These are phyloP conservation scores for Podospora conica DNA, from an alignment of 495 filamentous ascomycete species.

Conservation along the genomic window DNA sequence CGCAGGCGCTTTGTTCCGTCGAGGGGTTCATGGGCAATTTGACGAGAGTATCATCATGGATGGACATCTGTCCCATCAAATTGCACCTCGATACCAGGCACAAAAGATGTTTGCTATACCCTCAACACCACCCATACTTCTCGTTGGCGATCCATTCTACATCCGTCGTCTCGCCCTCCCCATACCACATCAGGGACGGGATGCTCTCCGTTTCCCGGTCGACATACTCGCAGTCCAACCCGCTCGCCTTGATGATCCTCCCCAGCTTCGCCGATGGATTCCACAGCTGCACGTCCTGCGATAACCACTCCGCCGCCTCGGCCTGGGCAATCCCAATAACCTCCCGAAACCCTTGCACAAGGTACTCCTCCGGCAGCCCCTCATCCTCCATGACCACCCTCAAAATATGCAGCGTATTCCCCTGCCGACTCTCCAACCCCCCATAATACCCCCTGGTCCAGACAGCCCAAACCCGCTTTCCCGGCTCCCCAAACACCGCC, in stretches of 20 bases:
- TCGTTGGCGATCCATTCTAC: slow-evolving; percentile 87
- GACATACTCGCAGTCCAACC: slow-evolving; percentile 36
- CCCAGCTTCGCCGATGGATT: slow-evolving; percentile 38
- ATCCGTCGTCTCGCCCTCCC: slow-evolving; percentile 38
- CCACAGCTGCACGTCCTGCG: slow-evolving; percentile 45
- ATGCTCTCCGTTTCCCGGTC: slow-evolving; percentile 47
- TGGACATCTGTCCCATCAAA: neutral
- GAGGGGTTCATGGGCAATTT: too few species aligned
- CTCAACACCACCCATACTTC: slow-evolving; percentile 87
- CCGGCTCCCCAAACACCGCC: slow-evolving; percentile 48
- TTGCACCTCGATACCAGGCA: neutral
- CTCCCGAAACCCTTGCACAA: slow-evolving; percentile 53
- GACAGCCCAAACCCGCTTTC: slow-evolving; percentile 63
- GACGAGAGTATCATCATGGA: too few species aligned
- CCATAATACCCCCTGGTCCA: slow-evolving; percentile 72
- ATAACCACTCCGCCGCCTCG: slow-evolving; percentile 39
- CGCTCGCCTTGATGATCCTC: slow-evolving; percentile 33
- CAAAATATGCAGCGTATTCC: slow-evolving; percentile 72
- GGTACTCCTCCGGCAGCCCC: slow-evolving; percentile 32
- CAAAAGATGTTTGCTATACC: neutral
- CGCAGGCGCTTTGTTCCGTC: too few species aligned
- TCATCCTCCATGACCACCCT: slow-evolving; percentile 68
- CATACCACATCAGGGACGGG: slow-evolving; percentile 50
- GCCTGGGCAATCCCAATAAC: slow-evolving; percentile 37
- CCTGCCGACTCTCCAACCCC: slow-evolving; percentile 31